A percentile compares a stretch with the other conserved stretches of the same genome.
These are phyloP conservation scores for Gossypium raimondii DNA, from an alignment of 345 rosid genomes.

Conservation along the genomic window DNA sequence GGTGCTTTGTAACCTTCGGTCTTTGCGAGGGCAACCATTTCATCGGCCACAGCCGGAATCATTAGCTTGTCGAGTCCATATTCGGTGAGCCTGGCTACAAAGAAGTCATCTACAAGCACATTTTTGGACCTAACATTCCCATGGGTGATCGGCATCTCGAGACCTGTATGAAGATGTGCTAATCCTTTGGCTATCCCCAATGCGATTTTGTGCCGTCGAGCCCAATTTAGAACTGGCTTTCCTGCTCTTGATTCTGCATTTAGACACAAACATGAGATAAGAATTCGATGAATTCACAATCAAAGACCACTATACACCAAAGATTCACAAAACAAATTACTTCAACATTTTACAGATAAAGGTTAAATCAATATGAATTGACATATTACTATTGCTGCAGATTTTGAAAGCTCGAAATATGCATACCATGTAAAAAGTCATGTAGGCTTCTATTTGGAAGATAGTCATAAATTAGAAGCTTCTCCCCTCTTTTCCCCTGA, in stretches of 20 bases:
- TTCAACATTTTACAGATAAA: not conserved
- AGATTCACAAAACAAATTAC: not conserved
- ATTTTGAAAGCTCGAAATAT: not conserved
- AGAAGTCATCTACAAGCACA: slow-evolving; percentile 88
- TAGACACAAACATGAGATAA: slow-evolving; percentile 8
- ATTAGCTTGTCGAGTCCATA: slow-evolving; percentile 89
- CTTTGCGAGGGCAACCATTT: slow-evolving; percentile 84
- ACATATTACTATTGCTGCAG: no score
- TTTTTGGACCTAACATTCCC: slow-evolving; percentile 89
- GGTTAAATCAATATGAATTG: not conserved
- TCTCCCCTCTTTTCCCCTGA: slow-evolving; percentile 96
- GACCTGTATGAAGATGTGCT: slow-evolving; percentile 75
- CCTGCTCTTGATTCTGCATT: slow-evolving; percentile 68
- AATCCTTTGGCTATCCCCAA: slow-evolving; percentile 86
- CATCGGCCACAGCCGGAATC: slow-evolving; percentile 89
- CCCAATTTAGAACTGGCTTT: slow-evolving; percentile 83
- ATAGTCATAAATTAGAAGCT: slow-evolving; percentile 93
- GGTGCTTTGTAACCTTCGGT: slow-evolving; percentile 90
- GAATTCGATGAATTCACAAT: not conserved
- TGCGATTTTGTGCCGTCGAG: slow-evolving; percentile 92
- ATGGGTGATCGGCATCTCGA: slow-evolving; percentile 75
- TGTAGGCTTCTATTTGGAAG: slow-evolving; percentile 75
- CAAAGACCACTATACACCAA: not conserved
- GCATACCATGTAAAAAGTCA: slow-evolving; percentile 85
- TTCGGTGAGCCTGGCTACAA: slow-evolving; percentile 78